phyloP scores from a whole-genome alignment of 306 rosid genomes.

The Citrullus colocynthis region DNA sequence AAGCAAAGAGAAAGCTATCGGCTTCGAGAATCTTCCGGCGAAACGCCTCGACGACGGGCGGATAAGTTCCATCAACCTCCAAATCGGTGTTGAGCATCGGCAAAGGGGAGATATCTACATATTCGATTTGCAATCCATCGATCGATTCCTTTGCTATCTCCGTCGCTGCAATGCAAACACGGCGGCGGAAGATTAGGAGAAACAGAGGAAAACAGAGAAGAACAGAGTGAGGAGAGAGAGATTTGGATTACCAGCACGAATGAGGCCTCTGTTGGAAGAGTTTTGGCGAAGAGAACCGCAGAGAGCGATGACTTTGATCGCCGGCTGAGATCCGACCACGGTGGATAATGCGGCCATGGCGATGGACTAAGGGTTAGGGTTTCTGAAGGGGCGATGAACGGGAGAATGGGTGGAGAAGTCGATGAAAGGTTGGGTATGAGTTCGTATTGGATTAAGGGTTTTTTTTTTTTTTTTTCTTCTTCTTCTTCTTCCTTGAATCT shows the following conservation, averaged over 20 bases:
- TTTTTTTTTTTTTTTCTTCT: no score
- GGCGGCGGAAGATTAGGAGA: no score
- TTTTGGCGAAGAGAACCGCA: slow-evolving; percentile 11
- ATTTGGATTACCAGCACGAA: slow-evolving; percentile 3
- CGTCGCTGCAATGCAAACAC: slow-evolving; percentile 25
- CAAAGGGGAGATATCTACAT: slow-evolving; percentile 42
- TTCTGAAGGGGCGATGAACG: neutral
- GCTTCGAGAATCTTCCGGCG: slow-evolving; percentile 50
- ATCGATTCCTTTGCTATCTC: slow-evolving; percentile 30
- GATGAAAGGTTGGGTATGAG: no score
- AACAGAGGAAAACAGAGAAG: neutral
- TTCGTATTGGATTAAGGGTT: no score
- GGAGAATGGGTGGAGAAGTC: neutral
- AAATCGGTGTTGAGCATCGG: slow-evolving; percentile 69
- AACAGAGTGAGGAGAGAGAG: neutral
- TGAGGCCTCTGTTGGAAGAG: slow-evolving; percentile 2
- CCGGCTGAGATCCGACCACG: neutral
- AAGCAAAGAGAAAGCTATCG: slow-evolving; percentile 57
- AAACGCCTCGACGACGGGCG: slow-evolving; percentile 45
- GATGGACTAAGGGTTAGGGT: neutral
- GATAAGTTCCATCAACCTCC: slow-evolving; percentile 37
- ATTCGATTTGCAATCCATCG: slow-evolving; percentile 42
- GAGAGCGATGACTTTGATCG: slow-evolving; percentile 6
- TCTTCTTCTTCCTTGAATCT: no score
- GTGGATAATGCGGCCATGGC: neutral